Conservation (phyloP, 257 asterid species). For the Capsicum pubescens region DNA sequence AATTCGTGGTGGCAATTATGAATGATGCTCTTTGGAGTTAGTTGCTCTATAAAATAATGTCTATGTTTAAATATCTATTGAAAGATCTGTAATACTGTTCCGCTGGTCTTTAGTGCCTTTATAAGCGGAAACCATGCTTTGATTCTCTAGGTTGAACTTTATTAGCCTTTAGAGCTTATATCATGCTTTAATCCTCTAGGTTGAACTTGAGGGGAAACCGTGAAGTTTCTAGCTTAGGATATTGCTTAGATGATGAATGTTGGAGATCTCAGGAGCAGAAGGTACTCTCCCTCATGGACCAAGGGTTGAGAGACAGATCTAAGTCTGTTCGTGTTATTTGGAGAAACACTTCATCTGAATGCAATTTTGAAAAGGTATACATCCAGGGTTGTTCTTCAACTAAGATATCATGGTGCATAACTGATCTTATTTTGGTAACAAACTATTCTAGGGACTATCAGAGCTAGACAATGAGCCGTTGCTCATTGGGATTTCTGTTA, state of each 20-base stretch:
- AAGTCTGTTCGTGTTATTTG: constrained; percentile 81
- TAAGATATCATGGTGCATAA: neutral
- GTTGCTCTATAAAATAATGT: neutral
- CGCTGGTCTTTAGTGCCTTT: no score
- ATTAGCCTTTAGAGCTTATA: no score
- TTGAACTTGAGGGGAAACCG: constrained; percentile 71
- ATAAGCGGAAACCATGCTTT: neutral
- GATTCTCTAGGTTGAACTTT: constrained; percentile 68
- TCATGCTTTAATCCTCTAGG: constrained; percentile 45
- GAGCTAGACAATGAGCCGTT: constrained; percentile 65
- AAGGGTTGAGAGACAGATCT: constrained; percentile 82
- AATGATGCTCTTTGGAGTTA: neutral
- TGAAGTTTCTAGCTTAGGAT: constrained; percentile 64
- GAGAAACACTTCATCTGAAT: constrained; percentile 66
- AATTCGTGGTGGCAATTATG: constrained; percentile 1
- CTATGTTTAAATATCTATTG: neutral
- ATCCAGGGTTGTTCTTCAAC: constrained; percentile 27
- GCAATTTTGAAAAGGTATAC: constrained; percentile 76
- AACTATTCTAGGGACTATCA: constrained; percentile 66
- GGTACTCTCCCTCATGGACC: constrained; percentile 63
- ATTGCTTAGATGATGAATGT: constrained; percentile 90
- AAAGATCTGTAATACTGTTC: neutral
- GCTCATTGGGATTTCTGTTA: constrained; percentile 73
- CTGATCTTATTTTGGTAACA: constrained; percentile 17
- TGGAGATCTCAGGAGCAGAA: constrained; percentile 94